Evolutionary conservation across 139 green algal genomes (phyloP).

Genomic region (Diplosphaera chodatii): DNA sequence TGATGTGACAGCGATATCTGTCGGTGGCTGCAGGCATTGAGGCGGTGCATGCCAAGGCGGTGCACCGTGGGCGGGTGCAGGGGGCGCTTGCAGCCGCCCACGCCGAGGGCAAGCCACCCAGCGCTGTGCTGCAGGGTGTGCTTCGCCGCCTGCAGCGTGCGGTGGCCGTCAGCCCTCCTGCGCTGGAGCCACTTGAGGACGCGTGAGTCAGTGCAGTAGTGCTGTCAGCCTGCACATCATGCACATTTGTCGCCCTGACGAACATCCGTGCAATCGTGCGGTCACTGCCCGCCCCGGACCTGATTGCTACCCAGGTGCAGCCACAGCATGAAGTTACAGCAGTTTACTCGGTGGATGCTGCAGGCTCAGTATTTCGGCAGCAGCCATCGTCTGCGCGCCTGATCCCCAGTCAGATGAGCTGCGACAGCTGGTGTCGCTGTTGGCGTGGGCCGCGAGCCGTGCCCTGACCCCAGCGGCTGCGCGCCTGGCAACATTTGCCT

Average conservation of each 20-base stretch:
- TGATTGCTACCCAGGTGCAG: too few relatives aligned
- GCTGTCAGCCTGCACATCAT: too few relatives aligned
- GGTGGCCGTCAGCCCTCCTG: not conserved
- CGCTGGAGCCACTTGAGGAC: not conserved
- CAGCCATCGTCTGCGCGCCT: not conserved
- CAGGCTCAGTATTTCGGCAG: not conserved
- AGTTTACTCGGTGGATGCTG: too few relatives aligned
- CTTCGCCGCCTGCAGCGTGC: not conserved
- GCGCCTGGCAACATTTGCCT: too few relatives aligned
- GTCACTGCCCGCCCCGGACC: too few relatives aligned
- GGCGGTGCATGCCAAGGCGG: not conserved
- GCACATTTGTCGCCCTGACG: too few relatives aligned
- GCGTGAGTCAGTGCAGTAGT: not conserved
- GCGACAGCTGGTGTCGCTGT: slow-evolving; percentile 29
- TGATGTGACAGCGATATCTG: too few relatives aligned
- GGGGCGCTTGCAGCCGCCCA: not conserved
- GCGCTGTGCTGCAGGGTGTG: not conserved
- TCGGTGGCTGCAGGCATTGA: not conserved
- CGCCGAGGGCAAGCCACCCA: not conserved
- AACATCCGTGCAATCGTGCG: too few relatives aligned
- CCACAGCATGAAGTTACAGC: too few relatives aligned
- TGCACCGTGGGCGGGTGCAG: not conserved
- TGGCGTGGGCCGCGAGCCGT: slow-evolving; percentile 21
- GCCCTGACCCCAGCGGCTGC: not conserved
- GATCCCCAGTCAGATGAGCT: not conserved